Conservation (phyloP, 2,329 filamentous ascomycete species). For the Ascochyta pisi region DNA sequence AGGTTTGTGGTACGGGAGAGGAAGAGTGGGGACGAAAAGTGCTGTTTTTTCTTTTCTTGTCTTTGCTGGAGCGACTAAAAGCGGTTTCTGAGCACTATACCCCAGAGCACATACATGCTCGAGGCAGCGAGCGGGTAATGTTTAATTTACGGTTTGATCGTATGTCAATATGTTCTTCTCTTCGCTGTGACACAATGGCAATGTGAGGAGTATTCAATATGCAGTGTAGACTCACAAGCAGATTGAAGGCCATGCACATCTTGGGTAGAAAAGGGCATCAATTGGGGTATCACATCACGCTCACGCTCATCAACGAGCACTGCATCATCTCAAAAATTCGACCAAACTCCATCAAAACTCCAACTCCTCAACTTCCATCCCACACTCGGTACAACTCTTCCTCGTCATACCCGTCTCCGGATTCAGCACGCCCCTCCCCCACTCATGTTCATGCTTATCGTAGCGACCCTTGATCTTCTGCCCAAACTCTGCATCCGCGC, state of each 20-base stretch:
- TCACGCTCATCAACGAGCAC: neutral
- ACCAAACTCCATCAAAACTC: conserved; percentile 57
- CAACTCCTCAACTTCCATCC: conserved; percentile 72
- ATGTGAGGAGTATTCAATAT: too few species aligned
- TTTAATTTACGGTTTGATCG: neutral
- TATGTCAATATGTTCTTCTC: neutral
- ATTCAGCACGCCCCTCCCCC: conserved; percentile 67
- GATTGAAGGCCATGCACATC: neutral
- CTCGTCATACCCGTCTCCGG: conserved; percentile 74
- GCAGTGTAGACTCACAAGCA: neutral
- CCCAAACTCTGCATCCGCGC: conserved; percentile 66
- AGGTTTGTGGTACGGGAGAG: neutral
- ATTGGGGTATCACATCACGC: neutral
- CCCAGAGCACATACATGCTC: neutral
- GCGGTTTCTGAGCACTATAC: conserved; percentile 17
- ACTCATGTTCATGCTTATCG: conserved; percentile 87
- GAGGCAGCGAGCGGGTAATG: neutral
- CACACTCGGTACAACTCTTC: conserved; percentile 74
- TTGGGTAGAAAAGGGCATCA: neutral
- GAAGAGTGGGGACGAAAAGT: neutral
- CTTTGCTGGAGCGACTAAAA: conserved; percentile 1
- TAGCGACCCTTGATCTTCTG: conserved; percentile 70
- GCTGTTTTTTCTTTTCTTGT: neutral
- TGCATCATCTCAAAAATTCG: neutral
- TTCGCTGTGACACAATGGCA: too few species aligned